phyloP scores from a whole-genome alignment of 2,329 filamentous ascomycete genomes.

The Sodiomyces alkalinus region DNA sequence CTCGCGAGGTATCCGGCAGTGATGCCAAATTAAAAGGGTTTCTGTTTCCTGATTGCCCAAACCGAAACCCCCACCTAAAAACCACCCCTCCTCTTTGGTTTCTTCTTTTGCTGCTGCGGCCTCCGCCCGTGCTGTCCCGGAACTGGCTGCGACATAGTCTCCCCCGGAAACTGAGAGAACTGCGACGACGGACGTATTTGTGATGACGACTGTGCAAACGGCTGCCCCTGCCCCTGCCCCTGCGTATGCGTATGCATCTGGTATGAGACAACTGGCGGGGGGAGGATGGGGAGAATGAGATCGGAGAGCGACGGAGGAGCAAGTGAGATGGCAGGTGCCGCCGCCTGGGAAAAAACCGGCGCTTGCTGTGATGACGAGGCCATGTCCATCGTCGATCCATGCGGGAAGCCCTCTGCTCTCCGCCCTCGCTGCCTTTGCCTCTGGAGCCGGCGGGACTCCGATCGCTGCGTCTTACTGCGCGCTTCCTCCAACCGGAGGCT shows the following conservation, averaged over 20 bases:
- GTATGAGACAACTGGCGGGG: slow-evolving; percentile 4
- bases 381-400: neutral
- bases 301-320: too few species aligned
- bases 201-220: slow-evolving; percentile 9
- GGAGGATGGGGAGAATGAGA: too few species aligned
- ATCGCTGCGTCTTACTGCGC: slow-evolving; percentile 16
- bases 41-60: too few species aligned
- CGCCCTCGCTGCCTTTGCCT: slow-evolving; percentile 3
- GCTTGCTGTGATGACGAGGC: neutral
- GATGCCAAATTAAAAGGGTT: too few species aligned
- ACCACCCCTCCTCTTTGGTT: slow-evolving; percentile 25
- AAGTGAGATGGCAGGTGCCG: slow-evolving; percentile 1
- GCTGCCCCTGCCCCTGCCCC: too few species aligned
- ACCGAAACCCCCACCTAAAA: neutral
- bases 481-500: slow-evolving; percentile 19
- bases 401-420: slow-evolving; percentile 2
- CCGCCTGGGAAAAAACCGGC: slow-evolving; percentile 3
- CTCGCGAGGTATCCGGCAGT: too few species aligned
- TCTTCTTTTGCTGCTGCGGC: slow-evolving; percentile 22
- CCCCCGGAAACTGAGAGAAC: slow-evolving; percentile 6
- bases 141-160: slow-evolving; percentile 29
- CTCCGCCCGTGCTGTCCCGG: slow-evolving; percentile 30
- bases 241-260: slow-evolving; percentile 4
- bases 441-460: slow-evolving; percentile 11
- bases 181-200: slow-evolving; percentile 18